Base-by-base conservation (phyloP, 179 eudicot genomes). In the Actinidia arguta region DNA sequence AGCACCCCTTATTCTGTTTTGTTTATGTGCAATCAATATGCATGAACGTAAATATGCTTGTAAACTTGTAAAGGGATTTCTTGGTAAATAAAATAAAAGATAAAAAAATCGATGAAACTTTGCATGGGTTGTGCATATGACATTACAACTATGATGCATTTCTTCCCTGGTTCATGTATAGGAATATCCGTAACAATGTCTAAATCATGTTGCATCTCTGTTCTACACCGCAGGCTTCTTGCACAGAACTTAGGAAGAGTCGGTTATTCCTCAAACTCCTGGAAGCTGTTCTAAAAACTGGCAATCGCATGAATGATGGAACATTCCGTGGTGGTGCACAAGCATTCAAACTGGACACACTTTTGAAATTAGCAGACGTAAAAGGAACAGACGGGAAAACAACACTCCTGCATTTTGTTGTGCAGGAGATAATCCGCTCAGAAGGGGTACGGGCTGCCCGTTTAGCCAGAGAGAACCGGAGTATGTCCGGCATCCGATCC, bases 241-340 rank as follows among this genome's bases (percentile, higher is more conserved):
- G 93, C 87, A 89, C 86, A 80, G 92, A 90, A 81, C 92, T 94
- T 36, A 88, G 85, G 78, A 92, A 85, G 56, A 93, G 94, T 73
- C 85, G 98, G 64, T 89, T 94, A 58, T 94, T 94, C 85, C 91
- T 91, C 52, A 94, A 94, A 82, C 95, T 94, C 76, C 85, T 94
- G 46, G 98, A 94, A 83, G 98, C 98, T 47, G 98, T 94, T 75
- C 87, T 94, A 62, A 94, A 94, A 88, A 94, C 98, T 0, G 98
- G 98, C 8, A 94, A 94, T 73, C 93, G 98, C 48, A 94, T 94
- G 98, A 94, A 94, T 67, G 92, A 84, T 46, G 98, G 98, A 61
- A 94, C 98, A 61, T 93, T 88, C 77, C 96, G 98, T 47, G 98
- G 98, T 39, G 93, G 94, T 18, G 98, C 98, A 47, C 97, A 93